Base-by-base conservation (phyloP, 805 yeast genomes). In the Yamadazyma ubonensis region DNA sequence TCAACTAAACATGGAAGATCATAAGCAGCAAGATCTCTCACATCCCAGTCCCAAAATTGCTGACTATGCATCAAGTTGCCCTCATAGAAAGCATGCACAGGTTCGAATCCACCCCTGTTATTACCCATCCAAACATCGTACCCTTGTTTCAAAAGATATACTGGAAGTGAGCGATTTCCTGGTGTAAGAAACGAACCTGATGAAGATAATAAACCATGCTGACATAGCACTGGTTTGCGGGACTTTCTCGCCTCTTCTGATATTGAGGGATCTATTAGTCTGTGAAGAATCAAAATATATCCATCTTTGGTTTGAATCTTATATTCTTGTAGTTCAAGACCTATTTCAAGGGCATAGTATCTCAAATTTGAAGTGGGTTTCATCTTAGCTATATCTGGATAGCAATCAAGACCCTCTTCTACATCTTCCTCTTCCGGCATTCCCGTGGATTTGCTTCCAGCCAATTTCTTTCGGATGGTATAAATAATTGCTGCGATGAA, bases 71-170 rank as follows among this genome's bases (percentile, higher is more conserved):
- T 59, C 35, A 69, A 57, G 33, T 65, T 63, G 1, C 71, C 71
- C 19, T 48, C 44, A 21, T 44, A 49, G 10, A 35, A 38, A 5
- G 57, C 46, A 64, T 90, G 96, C 37, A 71, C 65, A 0, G 95
- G 86, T 28, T 75, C 68, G 55, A 90, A 85, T 5, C 96, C 95
- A 49, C 96, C 83, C 46, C 99, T 65, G 55, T 89, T 90, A 54
- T 89, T 87, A 1, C 96, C 96, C 39, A 89, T 58, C 96, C 96
- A 89, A 6, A 89, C 88, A 50, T 89, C 96, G 53, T 73, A 86
- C 0, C 93, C 90, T 18, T 67, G 59, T 22, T 67, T 63, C 27
- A 59, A 36, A 70, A 70, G 54, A 69, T 73, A 57, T 71, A 78
- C 49, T 0, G 91, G 93, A 30, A 93, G 61, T 8, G 96, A 83